Conservation (phyloP, 805 yeast genomes). For the Ogataea polymorpha region DNA sequence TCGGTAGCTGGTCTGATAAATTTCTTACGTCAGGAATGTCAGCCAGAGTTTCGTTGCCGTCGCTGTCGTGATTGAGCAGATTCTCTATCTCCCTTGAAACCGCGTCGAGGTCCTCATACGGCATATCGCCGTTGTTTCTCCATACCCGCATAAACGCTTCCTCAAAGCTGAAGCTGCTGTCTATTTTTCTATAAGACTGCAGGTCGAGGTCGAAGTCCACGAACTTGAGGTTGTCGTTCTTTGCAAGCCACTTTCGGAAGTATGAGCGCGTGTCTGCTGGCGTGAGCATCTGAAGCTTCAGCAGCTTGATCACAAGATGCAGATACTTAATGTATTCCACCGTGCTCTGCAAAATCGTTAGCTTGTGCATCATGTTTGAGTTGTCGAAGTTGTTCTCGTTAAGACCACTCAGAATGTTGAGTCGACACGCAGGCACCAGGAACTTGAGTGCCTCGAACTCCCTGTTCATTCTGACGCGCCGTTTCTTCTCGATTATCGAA, state of each 20-base stretch:
- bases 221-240: slow-evolving; percentile 43
- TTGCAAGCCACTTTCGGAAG: slow-evolving; percentile 28
- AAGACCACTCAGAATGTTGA: slow-evolving; percentile 34
- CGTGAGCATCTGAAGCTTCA: slow-evolving; percentile 41
- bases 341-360: slow-evolving; percentile 76
- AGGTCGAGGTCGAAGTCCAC: slow-evolving; percentile 56
- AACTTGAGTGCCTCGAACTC: slow-evolving; percentile 80
- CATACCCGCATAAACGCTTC: slow-evolving; percentile 31
- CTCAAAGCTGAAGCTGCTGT: slow-evolving; percentile 51
- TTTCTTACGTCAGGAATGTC: neutral
- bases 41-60: slow-evolving; percentile 3
- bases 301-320: slow-evolving; percentile 54
- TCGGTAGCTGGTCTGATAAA: neutral
- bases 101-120: slow-evolving; percentile 26
- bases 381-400: slow-evolving; percentile 30
- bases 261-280: slow-evolving; percentile 23
- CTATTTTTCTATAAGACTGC: slow-evolving; percentile 57
- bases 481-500: slow-evolving; percentile 74
- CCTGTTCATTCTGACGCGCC: slow-evolving; percentile 74
- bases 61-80: slow-evolving; percentile 7
- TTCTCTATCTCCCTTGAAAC: slow-evolving; percentile 22
- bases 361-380: slow-evolving; percentile 58
- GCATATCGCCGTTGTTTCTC: slow-evolving; percentile 28
- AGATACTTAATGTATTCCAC: slow-evolving; percentile 76
- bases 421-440: slow-evolving; percentile 75